Evolutionary conservation across 176 grass and related monocot species (phyloP).

Genomic region (Avena sativa): DNA sequence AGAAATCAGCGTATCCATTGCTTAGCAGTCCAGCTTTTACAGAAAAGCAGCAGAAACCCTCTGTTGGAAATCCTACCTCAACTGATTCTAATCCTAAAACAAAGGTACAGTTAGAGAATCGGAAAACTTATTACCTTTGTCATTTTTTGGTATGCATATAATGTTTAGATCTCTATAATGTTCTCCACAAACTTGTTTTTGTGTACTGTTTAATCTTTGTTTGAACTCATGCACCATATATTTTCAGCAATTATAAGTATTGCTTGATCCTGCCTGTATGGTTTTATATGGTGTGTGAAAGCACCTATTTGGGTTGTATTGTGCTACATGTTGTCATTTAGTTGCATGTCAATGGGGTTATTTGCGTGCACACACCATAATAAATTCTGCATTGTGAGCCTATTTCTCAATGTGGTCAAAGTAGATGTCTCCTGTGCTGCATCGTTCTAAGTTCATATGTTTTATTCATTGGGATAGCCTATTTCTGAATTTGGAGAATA

Average conservation of each 20-base stretch:
- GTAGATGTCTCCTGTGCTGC: not conserved
- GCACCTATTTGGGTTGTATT: not conserved
- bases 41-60: constrained; percentile 42
- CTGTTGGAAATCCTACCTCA: constrained; percentile 46
- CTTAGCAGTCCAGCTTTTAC: constrained; percentile 34
- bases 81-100: constrained; percentile 41
- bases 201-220: constrained; percentile 7
- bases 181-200: not conserved
- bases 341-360: not conserved
- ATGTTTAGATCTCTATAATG: not conserved
- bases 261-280: not conserved
- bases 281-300: not conserved
- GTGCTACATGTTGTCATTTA: not conserved
- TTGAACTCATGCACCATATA: not conserved
- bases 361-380: not conserved
- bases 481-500: constrained; percentile 3
- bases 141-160: constrained; percentile 29
- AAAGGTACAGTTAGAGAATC: constrained; percentile 43
- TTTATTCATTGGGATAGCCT: constrained; percentile 11
- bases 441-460: not conserved
- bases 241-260: not conserved
- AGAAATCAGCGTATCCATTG: constrained; percentile 42
- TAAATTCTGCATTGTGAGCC: too few relatives aligned
- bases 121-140: constrained; percentile 27
- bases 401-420: not conserved